Conservation (phyloP, 164 flowering plant species). For the Piper longum region DNA sequence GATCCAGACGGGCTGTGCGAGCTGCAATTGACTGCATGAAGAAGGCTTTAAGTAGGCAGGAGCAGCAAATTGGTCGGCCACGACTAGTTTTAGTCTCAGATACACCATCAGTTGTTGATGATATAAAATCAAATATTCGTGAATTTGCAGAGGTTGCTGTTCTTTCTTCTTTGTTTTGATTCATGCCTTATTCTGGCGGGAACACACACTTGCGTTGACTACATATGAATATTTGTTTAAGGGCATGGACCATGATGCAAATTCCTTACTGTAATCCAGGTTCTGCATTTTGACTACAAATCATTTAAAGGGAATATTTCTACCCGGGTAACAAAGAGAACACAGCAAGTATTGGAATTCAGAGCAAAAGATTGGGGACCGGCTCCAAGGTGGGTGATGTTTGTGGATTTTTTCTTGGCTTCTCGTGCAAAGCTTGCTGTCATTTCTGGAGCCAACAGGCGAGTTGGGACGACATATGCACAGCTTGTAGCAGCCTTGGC, state of each 20-base stretch:
- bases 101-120: conserved; percentile 56
- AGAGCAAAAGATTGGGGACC: conserved; percentile 97
- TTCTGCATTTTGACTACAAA: conserved; percentile 70
- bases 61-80: conserved; percentile 26
- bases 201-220: background rate
- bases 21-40: conserved; percentile 69
- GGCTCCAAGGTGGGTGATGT: conserved; percentile 99
- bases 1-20: conserved; percentile 54
- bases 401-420: conserved; percentile 96
- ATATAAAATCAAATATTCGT: conserved; percentile 29
- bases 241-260: background rate
- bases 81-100: conserved; percentile 72
- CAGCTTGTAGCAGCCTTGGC: conserved; percentile 90
- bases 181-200: background rate
- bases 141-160: conserved; percentile 66
- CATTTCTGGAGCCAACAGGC: conserved; percentile 82
- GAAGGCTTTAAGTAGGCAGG: conserved; percentile 26
- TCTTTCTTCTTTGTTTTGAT: background rate
- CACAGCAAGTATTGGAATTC: conserved; percentile 21
- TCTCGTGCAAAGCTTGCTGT: conserved; percentile 79
- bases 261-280: conserved; percentile 22
- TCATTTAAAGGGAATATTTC: conserved; percentile 52
- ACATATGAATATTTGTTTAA: background rate
- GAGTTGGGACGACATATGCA: conserved; percentile 95
- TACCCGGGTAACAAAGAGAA: conserved; percentile 6